Conservation (phyloP, 371 early-diverging fungal species). For the Lichtheimia ornata region DNA sequence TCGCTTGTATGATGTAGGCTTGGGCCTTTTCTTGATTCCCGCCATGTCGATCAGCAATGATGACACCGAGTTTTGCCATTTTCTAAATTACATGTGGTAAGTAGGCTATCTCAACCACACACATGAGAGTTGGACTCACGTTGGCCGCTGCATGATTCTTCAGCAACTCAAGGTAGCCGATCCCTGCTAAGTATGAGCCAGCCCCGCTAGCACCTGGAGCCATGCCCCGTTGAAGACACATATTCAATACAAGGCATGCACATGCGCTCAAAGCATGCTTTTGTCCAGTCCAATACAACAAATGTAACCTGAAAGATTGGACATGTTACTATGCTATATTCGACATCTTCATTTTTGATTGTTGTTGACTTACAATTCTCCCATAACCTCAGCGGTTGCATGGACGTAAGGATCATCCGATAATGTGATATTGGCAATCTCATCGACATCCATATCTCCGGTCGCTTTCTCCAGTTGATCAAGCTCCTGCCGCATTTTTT, state of each 20-base stretch:
- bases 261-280: constrained; percentile 32
- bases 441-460: constrained; percentile 19
- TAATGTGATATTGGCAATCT: constrained; percentile 10
- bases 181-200: constrained; percentile 24
- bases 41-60: constrained; percentile 26
- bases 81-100: constrained; percentile 14
- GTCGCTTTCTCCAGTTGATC: constrained; percentile 12
- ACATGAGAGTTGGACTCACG: neutral
- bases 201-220: constrained; percentile 26
- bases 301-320: constrained; percentile 17
- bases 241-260: constrained; percentile 27
- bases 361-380: constrained; percentile 34
- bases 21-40: constrained; percentile 35
- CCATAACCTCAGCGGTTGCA: constrained; percentile 33
- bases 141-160: constrained; percentile 24
- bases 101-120: no score
- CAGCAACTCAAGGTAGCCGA: constrained; percentile 27
- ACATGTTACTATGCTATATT: neutral
- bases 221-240: constrained; percentile 32
- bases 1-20: constrained; percentile 23
- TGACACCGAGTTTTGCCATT: constrained; percentile 31
- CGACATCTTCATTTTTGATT: neutral
- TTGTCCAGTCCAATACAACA: constrained; percentile 41
- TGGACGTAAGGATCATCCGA: constrained; percentile 30
- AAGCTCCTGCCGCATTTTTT: constrained; percentile 22